Evolutionary conservation across 108 stramenopile genomes (phyloP).

Genomic region (Nitzschia inconspicua): DNA sequence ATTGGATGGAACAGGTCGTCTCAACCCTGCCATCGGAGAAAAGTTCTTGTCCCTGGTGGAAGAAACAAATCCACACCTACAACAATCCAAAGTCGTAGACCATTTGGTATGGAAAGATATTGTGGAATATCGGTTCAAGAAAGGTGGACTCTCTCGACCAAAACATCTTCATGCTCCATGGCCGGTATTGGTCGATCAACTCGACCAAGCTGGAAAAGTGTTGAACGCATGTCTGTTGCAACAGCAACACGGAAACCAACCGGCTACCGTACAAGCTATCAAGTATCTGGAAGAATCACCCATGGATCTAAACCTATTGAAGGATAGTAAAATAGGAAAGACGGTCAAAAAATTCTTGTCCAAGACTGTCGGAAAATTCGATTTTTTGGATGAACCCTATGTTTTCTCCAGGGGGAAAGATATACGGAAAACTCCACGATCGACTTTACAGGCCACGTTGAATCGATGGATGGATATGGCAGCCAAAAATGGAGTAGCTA

Average conservation of each 20-base stretch:
- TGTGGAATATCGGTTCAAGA: conserved; percentile 42
- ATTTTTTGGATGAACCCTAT: conserved; percentile 21
- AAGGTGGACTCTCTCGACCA: conserved; percentile 44
- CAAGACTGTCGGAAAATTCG: conserved; percentile 7
- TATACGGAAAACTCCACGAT: conserved; percentile 23
- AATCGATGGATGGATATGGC: conserved; percentile 50
- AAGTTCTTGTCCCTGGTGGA: conserved; percentile 44
- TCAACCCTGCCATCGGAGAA: conserved; percentile 38
- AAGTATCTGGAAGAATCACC: conserved; percentile 22
- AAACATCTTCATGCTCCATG: conserved; percentile 46
- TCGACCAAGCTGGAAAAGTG: conserved; percentile 9
- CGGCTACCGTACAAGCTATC: conserved; percentile 5
- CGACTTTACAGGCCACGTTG: conserved; percentile 24
- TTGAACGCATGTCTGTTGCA: background rate
- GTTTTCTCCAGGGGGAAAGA: conserved; percentile 5
- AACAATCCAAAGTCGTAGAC: conserved; percentile 34
- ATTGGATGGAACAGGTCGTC: conserved; percentile 43
- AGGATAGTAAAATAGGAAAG: conserved; percentile 41
- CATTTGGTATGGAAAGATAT: conserved; percentile 52
- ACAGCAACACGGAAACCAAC: background rate
- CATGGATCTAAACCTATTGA: conserved; percentile 47
- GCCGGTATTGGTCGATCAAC: conserved; percentile 34
- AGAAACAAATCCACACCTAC: conserved; percentile 37
- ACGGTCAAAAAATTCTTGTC: conserved; percentile 38
- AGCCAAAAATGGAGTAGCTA: conserved; percentile 23